Percentiles rank a stretch among this genome's conserved stretches.
phyloP scores from a whole-genome alignment of 202 grass and related monocot genomes.

The Dendrocalamus latiflorus region DNA sequence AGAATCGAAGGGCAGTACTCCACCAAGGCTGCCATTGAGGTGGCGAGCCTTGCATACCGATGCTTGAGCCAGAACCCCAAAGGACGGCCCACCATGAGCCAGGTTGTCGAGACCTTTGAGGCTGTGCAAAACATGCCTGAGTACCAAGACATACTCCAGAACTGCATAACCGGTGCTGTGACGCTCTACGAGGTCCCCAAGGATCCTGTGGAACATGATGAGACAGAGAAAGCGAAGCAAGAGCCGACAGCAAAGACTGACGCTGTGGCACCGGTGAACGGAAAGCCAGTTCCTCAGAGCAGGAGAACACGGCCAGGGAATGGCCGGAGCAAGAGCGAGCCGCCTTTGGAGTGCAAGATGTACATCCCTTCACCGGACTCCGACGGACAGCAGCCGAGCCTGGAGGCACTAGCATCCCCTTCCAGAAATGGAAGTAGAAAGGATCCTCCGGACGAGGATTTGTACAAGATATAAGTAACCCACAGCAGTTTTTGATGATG shows the following conservation, averaged over 20 bases:
- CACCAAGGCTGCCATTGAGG: slow-evolving; percentile 67
- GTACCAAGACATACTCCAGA: slow-evolving; percentile 69
- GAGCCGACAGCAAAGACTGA: slow-evolving; percentile 36
- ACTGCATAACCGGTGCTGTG: slow-evolving; percentile 58
- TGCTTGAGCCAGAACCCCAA: slow-evolving; percentile 93
- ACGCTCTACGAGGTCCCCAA: slow-evolving; percentile 92
- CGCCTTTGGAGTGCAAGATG: slow-evolving; percentile 55
- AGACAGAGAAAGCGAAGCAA: slow-evolving; percentile 41
- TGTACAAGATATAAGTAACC: slow-evolving; percentile 53
- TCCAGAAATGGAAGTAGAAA: slow-evolving; percentile 27
- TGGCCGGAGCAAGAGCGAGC: slow-evolving; percentile 87
- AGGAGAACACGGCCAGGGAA: slow-evolving; percentile 63
- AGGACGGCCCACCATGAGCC: slow-evolving; percentile 73
- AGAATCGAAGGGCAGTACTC: slow-evolving; percentile 99
- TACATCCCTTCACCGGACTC: slow-evolving; percentile 75
- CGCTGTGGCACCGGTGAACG: slow-evolving; percentile 2
- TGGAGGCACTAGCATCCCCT: slow-evolving; percentile 27
- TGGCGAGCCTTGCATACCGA: slow-evolving; percentile 63
- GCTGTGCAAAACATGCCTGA: slow-evolving; percentile 64
- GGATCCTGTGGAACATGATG: slow-evolving; percentile 31
- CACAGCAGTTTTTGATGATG: slow-evolving; percentile 16
- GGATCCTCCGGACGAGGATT: slow-evolving; percentile 56
- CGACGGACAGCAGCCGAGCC: slow-evolving; percentile 33
- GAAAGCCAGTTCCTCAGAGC: slow-evolving; percentile 59
- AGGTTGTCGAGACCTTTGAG: slow-evolving; percentile 69